These are phyloP conservation scores for Nothophaeocryptopus gaeumannii DNA, from an alignment of 2,329 filamentous ascomycete species.

Conservation along the genomic window DNA sequence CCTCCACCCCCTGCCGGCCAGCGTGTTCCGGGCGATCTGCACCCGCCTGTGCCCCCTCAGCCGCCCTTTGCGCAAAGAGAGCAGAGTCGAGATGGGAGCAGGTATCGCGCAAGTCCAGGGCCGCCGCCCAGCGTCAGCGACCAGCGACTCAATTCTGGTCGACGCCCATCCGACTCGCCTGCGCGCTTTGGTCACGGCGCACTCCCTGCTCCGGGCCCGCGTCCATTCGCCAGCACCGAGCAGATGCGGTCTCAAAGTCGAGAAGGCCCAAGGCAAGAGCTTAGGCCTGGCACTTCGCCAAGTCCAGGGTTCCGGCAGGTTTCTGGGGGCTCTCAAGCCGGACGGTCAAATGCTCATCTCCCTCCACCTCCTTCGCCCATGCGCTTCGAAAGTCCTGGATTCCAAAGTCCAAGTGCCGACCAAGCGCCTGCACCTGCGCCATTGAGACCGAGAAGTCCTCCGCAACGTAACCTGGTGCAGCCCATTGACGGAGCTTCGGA, in stretches of 20 bases:
- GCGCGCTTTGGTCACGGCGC: constrained; percentile 16
- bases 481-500: constrained; percentile 19
- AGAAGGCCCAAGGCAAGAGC: constrained; percentile 22
- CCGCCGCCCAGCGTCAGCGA: constrained; percentile 31
- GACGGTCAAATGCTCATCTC: not conserved
- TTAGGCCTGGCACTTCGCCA: constrained; percentile 29
- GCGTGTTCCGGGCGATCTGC: constrained; percentile 12
- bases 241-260: constrained; percentile 35
- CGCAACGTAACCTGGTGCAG: constrained; percentile 17
- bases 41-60: constrained; percentile 27
- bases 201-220: constrained; percentile 20
- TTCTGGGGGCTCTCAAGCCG: too few species aligned
- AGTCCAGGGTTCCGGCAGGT: constrained; percentile 15
- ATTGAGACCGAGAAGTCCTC: constrained; percentile 23
- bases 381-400: constrained; percentile 2
- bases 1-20: constrained; percentile 5
- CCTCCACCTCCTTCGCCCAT: constrained; percentile 4
- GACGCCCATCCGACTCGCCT: constrained; percentile 24
- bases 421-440: not conserved
- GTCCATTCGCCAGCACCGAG: constrained; percentile 33
- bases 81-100: constrained; percentile 30
- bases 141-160: constrained; percentile 16
- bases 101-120: constrained; percentile 31
- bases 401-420: not conserved
- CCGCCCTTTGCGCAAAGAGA: constrained; percentile 34